These are phyloP conservation scores for Tilletia caries DNA, from an alignment of 1,284 basidiomycete species.

Conservation along the genomic window DNA sequence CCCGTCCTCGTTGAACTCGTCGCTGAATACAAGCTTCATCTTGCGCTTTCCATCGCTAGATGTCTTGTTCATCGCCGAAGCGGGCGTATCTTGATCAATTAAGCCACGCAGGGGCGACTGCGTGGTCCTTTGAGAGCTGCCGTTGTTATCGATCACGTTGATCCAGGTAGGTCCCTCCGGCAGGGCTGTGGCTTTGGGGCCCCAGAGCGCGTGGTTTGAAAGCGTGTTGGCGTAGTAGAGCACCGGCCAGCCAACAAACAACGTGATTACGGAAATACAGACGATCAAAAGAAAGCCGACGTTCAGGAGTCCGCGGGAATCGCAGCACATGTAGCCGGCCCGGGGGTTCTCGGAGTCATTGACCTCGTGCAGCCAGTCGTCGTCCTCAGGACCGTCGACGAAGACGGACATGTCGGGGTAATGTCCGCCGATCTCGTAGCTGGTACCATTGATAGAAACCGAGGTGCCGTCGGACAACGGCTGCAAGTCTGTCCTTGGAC, in stretches of 20 bases:
- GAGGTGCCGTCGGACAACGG: neutral
- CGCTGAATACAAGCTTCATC: slow-evolving; percentile 63
- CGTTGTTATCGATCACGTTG: neutral
- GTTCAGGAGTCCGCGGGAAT: slow-evolving; percentile 38
- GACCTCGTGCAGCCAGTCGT: slow-evolving; percentile 8
- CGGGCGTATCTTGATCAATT: slow-evolving; percentile 43
- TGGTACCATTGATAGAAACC: neutral
- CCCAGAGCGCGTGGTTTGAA: neutral
- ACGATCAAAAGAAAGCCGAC: slow-evolving; percentile 36
- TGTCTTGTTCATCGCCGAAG: slow-evolving; percentile 25
- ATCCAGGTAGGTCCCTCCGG: neutral
- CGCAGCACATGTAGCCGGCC: neutral
- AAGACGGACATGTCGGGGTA: neutral
- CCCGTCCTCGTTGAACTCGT: slow-evolving; percentile 74
- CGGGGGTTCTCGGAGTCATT: neutral
- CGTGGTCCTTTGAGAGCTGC: neutral
- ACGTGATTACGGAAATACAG: slow-evolving; percentile 36
- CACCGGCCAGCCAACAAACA: slow-evolving; percentile 51
- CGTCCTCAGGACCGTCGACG: slow-evolving; percentile 1
- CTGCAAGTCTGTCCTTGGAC: neutral
- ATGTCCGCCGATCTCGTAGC: neutral
- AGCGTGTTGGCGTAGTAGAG: slow-evolving; percentile 31
- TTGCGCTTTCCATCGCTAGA: slow-evolving; percentile 24
- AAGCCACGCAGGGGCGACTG: slow-evolving; percentile 17
- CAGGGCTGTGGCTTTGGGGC: neutral